These are phyloP conservation scores for Phytophthora fragariae DNA, from an alignment of 352 stramenopile species.

Conservation along the genomic window DNA sequence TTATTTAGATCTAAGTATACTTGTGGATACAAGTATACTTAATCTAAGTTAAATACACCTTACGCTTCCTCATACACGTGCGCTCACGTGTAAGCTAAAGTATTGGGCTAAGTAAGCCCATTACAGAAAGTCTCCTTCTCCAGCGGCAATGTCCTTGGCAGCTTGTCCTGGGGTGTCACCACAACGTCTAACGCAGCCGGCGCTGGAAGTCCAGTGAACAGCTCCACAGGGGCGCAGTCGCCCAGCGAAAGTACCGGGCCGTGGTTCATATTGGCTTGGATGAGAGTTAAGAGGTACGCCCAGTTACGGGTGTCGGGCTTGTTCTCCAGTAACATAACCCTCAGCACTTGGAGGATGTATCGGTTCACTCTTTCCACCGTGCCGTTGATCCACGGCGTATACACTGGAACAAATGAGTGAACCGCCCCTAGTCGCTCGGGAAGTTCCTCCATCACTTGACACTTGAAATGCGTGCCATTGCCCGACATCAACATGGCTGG, in stretches of 20 bases:
- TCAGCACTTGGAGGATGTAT: constrained; percentile 22
- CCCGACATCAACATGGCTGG: neutral
- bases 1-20: too few relatives aligned
- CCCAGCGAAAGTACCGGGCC: constrained; percentile 14
- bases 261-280: constrained; percentile 33
- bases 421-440: constrained; percentile 2
- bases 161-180: neutral
- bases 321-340: constrained; percentile 24
- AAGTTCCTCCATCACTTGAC: neutral
- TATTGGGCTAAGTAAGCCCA: too few relatives aligned
- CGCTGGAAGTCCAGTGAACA: constrained; percentile 23
- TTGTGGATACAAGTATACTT: too few relatives aligned
- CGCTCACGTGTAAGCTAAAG: too few relatives aligned
- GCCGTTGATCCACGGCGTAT: constrained; percentile 8
- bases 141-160: neutral
- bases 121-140: neutral
- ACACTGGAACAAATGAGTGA: constrained; percentile 15
- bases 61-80: too few relatives aligned
- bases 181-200: neutral
- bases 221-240: constrained; percentile 7
- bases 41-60: too few relatives aligned
- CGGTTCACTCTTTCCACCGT: constrained; percentile 23
- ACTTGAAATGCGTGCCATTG: neutral
- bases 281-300: constrained; percentile 15
- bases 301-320: constrained; percentile 9